Percentiles rank a stretch among this genome's conserved stretches.
Evolutionary conservation across 1,139 yeast genomes (phyloP).

Genomic region (Nakaseomyces sp.): DNA sequence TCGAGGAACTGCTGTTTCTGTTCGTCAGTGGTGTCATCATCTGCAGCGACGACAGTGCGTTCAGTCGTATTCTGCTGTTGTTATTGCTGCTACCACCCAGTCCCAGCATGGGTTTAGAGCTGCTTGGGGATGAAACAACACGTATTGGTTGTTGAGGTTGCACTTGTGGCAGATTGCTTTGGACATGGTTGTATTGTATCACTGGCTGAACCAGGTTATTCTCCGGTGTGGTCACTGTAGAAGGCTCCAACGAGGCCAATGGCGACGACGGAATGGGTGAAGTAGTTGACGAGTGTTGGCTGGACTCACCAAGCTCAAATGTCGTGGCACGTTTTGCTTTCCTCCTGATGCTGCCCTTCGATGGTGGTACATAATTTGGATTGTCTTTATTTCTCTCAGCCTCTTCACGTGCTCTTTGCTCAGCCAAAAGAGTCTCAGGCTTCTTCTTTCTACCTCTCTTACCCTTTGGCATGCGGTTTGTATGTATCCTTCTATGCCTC

Average conservation of each 20-base stretch:
- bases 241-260: slow-evolving; percentile 12
- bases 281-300: slow-evolving; percentile 5
- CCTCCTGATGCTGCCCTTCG: slow-evolving; percentile 5
- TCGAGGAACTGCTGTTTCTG: slow-evolving; percentile 5
- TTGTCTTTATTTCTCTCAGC: neutral
- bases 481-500: slow-evolving; percentile 57
- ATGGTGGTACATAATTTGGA: slow-evolving; percentile 1
- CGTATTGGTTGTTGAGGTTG: neutral
- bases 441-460: slow-evolving; percentile 43
- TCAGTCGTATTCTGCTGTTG: slow-evolving; percentile 20
- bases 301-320: neutral
- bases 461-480: slow-evolving; percentile 45
- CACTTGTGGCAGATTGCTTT: neutral
- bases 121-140: slow-evolving; percentile 2
- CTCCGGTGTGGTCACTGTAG: slow-evolving; percentile 18
- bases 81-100: slow-evolving; percentile 12
- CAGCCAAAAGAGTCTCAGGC: slow-evolving; percentile 5
- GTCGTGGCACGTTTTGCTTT: slow-evolving; percentile 4
- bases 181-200: neutral
- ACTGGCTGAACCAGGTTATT: slow-evolving; percentile 16
- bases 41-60: slow-evolving; percentile 33
- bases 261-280: neutral
- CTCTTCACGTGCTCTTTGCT: slow-evolving; percentile 1
- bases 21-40: slow-evolving; percentile 33
- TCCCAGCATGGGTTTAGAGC: slow-evolving; percentile 19